Evolutionary conservation across 2,329 filamentous ascomycete species (phyloP), one percentile per base, ranked within the genome.

Genomic region (Monosporascus sp.): DNA sequence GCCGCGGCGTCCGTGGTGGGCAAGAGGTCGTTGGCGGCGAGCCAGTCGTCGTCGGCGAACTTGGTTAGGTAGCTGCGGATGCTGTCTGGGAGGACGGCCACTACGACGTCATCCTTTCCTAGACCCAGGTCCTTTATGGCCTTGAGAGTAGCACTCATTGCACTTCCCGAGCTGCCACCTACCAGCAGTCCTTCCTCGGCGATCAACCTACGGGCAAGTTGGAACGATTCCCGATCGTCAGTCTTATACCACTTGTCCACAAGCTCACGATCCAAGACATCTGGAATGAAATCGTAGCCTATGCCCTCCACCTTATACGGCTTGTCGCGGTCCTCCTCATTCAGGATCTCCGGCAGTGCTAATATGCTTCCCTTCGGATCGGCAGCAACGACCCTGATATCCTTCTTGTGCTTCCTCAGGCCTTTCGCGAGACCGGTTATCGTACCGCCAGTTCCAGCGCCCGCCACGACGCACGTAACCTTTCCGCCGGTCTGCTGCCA

Each of bases 201-300:
- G 63, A 99, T 99, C 51, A 99, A 76, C 44, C 92, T 81, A 50
- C 95, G 82, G n/a, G 94, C 90, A 66, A 90, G 92, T 68, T 85
- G 80, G 74, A 99, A 99, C 2, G 92, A 92, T 68, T 96, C 89
- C 56, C 84, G 82, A 68, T 99, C 94, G 57, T 93, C 89, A 3
- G 94, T 99, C 83, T 99, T 99, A 78, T 97, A 97, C 94, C 94
- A 99, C 68, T 87, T 88, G 71, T 97, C 89, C 31, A 99, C 89
- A 5, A 82, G 70, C 28, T 85, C 73, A 66, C 87, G 90, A 60
- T 94, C 86, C 52, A 99, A 78, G 5, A 99, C 95, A 24, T 97
- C 90, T 7, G 95, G 94, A 55, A 99, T 88, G 70, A 99, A 99
- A 71, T 99, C 94, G 70, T 99, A 99, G 20, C 94, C 94, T 65